phyloP scores from a whole-genome alignment of 371 early-diverging fungal species.

The Mortierella sp. region DNA sequence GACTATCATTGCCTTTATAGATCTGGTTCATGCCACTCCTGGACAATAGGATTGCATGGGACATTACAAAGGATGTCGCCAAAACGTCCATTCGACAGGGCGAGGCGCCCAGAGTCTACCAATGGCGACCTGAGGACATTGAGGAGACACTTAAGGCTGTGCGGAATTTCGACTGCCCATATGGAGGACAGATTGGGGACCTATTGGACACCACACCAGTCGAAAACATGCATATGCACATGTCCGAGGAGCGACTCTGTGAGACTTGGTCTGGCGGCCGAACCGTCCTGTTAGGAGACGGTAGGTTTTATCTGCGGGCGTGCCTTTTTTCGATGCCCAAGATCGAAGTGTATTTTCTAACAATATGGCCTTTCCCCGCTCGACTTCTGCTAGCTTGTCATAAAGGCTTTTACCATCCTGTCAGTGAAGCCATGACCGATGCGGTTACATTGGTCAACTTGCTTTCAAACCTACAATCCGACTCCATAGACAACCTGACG shows the following conservation, averaged over 20 bases:
- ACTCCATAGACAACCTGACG: conserved; percentile 25
- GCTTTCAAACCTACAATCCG: conserved; percentile 19
- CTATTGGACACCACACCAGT: conserved; percentile 32
- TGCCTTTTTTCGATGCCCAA: no score
- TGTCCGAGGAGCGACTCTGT: conserved; percentile 50
- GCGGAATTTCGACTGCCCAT: conserved; percentile 37
- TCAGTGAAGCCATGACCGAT: conserved; percentile 50
- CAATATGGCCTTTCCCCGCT: background rate
- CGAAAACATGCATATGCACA: conserved; percentile 41
- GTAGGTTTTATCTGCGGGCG: conserved; percentile 8
- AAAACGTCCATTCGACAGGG: conserved; percentile 47
- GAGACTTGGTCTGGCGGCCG: conserved; percentile 56
- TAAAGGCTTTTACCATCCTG: conserved; percentile 49
- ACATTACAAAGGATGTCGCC: conserved; percentile 36
- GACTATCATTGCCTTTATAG: conserved; percentile 3
- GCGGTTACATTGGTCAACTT: conserved; percentile 50
- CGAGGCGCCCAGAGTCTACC: conserved; percentile 40
- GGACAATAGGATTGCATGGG: conserved; percentile 55
- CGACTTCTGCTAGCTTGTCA: conserved; percentile 22
- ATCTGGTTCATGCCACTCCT: conserved; percentile 51
- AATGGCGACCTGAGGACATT: conserved; percentile 43
- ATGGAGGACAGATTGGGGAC: conserved; percentile 47
- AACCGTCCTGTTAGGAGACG: conserved; percentile 52
- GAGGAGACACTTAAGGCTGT: conserved; percentile 36
- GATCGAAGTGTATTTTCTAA: background rate